Conservation (phyloP, 129 eudicot genomes). For the Rutidosis leptorrhynchoides region DNA sequence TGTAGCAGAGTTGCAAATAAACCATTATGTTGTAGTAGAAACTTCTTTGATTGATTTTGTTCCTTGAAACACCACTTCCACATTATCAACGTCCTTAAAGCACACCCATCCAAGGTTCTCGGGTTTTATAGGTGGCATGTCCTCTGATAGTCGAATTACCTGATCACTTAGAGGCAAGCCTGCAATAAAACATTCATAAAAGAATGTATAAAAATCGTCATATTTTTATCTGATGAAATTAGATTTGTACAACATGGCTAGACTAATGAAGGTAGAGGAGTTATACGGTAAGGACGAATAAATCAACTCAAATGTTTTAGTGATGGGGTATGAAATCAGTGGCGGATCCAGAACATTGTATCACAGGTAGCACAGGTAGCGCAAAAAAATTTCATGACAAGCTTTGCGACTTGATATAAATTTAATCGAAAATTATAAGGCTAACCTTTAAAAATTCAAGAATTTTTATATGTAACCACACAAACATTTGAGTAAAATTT, state of each 20-base stretch:
- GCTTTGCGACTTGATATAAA: no score
- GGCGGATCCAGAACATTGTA: no score
- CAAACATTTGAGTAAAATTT: no score
- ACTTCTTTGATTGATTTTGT: neutral
- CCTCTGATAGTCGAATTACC: conserved; percentile 40
- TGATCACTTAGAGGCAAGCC: conserved; percentile 34
- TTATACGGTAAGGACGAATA: no score
- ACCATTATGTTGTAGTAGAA: conserved; percentile 26
- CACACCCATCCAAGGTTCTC: conserved; percentile 34
- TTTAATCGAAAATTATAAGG: no score
- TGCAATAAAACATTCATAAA: conserved; percentile 9
- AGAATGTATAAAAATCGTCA: neutral
- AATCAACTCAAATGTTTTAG: no score
- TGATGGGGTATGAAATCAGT: no score
- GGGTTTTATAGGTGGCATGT: conserved; percentile 41
- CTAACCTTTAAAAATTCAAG: no score
- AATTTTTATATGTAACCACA: no score
- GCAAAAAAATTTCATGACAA: no score
- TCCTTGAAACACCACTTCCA: conserved; percentile 16
- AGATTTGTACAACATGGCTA: neutral
- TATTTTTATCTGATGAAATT: neutral
- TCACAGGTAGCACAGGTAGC: no score
- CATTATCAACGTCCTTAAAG: conserved; percentile 16
- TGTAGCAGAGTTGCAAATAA: conserved; percentile 46
- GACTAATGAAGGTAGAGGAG: no score